Evolutionary conservation across 768 basidiomycete species (phyloP).

Genomic region (Xerocomellus amylosporus): DNA sequence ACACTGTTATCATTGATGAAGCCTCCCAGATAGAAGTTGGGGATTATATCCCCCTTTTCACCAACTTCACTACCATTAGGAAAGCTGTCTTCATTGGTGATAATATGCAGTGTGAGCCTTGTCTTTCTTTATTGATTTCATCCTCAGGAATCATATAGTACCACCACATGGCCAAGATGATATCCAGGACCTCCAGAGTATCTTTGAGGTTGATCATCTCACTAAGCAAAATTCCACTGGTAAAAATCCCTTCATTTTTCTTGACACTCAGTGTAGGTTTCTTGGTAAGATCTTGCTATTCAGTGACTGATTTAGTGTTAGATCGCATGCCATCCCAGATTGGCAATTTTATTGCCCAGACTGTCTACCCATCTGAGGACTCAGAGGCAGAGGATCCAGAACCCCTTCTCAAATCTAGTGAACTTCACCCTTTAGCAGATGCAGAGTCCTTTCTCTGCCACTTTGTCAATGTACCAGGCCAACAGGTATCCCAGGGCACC

Average conservation of each 20-base stretch:
- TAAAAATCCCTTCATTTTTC: slow-evolving; percentile 44
- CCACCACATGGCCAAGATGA: slow-evolving; percentile 79
- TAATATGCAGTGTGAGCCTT: slow-evolving; percentile 56
- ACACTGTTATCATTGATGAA: slow-evolving; percentile 60
- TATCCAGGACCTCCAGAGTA: slow-evolving; percentile 59
- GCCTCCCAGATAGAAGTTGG: slow-evolving; percentile 65
- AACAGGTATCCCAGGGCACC: slow-evolving; percentile 35
- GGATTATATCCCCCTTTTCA: slow-evolving; percentile 45
- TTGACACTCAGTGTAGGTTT: slow-evolving; percentile 72
- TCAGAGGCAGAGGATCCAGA: slow-evolving; percentile 26
- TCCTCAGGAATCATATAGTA: slow-evolving; percentile 44
- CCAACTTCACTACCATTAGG: slow-evolving; percentile 35
- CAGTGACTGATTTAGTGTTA: slow-evolving; percentile 28
- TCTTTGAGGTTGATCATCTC: slow-evolving; percentile 75
- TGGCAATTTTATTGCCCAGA: slow-evolving; percentile 66
- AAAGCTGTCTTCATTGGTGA: slow-evolving; percentile 67
- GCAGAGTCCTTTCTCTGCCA: slow-evolving; percentile 47
- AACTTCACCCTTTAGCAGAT: slow-evolving; percentile 46
- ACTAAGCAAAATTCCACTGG: slow-evolving; percentile 18
- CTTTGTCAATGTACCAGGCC: slow-evolving; percentile 57
- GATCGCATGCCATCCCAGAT: slow-evolving; percentile 85
- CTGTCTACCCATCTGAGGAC: slow-evolving; percentile 54
- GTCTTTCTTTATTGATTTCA: slow-evolving; percentile 28
- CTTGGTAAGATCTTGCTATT: neutral
- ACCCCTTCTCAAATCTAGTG: slow-evolving; percentile 47